Evolutionary conservation across 2,329 filamentous ascomycete genomes (phyloP), one percentile per base, ranked within the genome.

Genomic region (Tolypocladium paradoxum): DNA sequence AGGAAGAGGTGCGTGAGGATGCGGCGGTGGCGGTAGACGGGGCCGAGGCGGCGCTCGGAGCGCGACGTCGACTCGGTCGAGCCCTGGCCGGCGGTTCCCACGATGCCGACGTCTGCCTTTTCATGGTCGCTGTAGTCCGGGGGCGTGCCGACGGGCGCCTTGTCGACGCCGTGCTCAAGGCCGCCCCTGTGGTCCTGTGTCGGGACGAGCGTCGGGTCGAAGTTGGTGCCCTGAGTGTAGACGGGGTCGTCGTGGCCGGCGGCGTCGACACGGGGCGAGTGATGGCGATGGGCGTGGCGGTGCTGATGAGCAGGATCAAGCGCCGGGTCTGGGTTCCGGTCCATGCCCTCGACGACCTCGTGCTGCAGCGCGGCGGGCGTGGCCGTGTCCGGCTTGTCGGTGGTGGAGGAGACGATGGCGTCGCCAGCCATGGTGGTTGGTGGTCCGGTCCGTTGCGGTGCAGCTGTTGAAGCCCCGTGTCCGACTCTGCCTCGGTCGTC

Each of bases 1-100:
- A 77, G 58, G 63, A 74, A 60, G 58, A 75, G 56, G 65, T 82
- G 78, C 47, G 73, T 64, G 46, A 75, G 61, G 54, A 74, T 66
- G 38, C 74, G 71, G 58, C 73, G 73, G 53, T 69, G 72, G 56
- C 67, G 65, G 59, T 78, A 78, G 55, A 77, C 62, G 8, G 58
- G 60, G 55, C 63, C 69, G 46, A 62, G 58, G n/a, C 46, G 53
- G 14, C 58, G 58, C 4, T 1, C 27, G 43, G 52, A 54, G 49
- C 57, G 58, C 35, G 55, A 59, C 55, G 35, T 54, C 49, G 56
- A 52, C 31, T 58, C 61, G 51, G 53, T 53, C 37, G 59, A 59
- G 46, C 56, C 58, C 1, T 62, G 59, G 34, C 61, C 65, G 18
- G 58, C 58, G 6, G 67, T 62, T 7, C 64, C 61, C 12, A 70